Evolutionary conservation across 805 yeast genomes (phyloP).

Genomic region (Candida pseudofarinosa): DNA sequence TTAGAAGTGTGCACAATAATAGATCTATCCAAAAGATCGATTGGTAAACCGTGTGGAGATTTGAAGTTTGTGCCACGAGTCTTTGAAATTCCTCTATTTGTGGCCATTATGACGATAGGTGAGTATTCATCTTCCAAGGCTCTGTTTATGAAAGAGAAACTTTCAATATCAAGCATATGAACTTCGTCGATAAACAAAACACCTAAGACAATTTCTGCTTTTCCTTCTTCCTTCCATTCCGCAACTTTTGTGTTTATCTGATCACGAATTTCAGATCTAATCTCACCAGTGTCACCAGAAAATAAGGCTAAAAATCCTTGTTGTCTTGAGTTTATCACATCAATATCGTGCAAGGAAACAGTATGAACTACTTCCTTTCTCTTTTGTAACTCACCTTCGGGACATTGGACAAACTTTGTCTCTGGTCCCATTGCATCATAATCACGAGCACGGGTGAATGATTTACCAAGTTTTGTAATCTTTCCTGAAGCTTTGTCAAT

Average conservation of each 20-base stretch:
- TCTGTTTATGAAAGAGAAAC: slow-evolving; percentile 90
- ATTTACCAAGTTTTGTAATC: slow-evolving; percentile 90
- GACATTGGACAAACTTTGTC: slow-evolving; percentile 95
- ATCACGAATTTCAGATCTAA: slow-evolving; percentile 89
- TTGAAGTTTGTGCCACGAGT: slow-evolving; percentile 91
- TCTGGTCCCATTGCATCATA: slow-evolving; percentile 99
- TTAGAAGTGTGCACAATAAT: slow-evolving; percentile 83
- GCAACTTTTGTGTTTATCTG: slow-evolving; percentile 96
- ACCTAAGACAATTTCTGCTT: slow-evolving; percentile 97
- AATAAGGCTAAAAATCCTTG: slow-evolving; percentile 96
- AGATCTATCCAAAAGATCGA: slow-evolving; percentile 89
- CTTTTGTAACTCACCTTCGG: slow-evolving; percentile 97
- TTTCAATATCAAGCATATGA: slow-evolving; percentile 96
- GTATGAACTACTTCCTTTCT: slow-evolving; percentile 95
- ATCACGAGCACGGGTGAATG: slow-evolving; percentile 93
- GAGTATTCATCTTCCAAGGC: slow-evolving; percentile 96
- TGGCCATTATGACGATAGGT: slow-evolving; percentile 97
- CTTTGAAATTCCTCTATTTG: slow-evolving; percentile 91
- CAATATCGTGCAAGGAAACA: slow-evolving; percentile 96
- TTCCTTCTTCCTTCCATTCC: slow-evolving; percentile 98
- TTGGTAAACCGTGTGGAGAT: slow-evolving; percentile 97
- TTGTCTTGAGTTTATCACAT: slow-evolving; percentile 94
- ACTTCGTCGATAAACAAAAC: slow-evolving; percentile 97
- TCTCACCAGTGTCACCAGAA: slow-evolving; percentile 97
- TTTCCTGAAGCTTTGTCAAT: slow-evolving; percentile 95